A percentile compares a stretch with the other conserved stretches of the same genome.
Evolutionary conservation across 306 rosid genomes (phyloP).

Genomic region (Abrus precatorius): DNA sequence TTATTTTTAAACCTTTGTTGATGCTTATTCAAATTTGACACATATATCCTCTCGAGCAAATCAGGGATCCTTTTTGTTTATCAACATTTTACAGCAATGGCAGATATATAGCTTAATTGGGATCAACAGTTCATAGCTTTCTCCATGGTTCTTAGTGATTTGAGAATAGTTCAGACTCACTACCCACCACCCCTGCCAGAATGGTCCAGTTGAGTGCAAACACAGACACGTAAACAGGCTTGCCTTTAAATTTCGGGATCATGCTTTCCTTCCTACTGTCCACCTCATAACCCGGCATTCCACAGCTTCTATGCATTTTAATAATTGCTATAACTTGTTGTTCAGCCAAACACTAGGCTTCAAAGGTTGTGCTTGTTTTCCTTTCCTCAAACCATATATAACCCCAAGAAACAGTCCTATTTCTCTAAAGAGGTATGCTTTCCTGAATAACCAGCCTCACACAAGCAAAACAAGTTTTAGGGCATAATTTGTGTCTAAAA

Average conservation of each 20-base stretch:
- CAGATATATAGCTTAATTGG: neutral
- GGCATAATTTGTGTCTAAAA: neutral
- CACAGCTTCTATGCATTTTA: neutral
- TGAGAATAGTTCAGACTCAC: neutral
- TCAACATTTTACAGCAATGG: too few species aligned
- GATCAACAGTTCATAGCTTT: neutral
- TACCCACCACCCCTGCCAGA: neutral
- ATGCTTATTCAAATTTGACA: neutral
- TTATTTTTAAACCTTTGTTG: neutral
- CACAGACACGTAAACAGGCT: neutral
- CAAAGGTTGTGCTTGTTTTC: conserved; percentile 6
- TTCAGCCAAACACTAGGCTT: neutral
- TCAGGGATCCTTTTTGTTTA: too few species aligned
- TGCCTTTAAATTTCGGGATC: neutral
- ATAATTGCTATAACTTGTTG: neutral
- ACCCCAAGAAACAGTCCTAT: neutral
- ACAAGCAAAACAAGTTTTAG: neutral
- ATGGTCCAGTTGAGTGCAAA: neutral
- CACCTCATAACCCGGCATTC: neutral
- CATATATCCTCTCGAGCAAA: too few species aligned
- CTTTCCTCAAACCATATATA: neutral
- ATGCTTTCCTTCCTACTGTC: too few species aligned
- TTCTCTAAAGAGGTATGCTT: neutral
- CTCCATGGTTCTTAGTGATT: neutral
- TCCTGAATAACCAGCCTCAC: neutral